Percentiles rank a stretch among this genome's conserved stretches.
These are phyloP conservation scores for Plicaturopsis crispa DNA, from an alignment of 768 basidiomycete genomes.

Conservation along the genomic window DNA sequence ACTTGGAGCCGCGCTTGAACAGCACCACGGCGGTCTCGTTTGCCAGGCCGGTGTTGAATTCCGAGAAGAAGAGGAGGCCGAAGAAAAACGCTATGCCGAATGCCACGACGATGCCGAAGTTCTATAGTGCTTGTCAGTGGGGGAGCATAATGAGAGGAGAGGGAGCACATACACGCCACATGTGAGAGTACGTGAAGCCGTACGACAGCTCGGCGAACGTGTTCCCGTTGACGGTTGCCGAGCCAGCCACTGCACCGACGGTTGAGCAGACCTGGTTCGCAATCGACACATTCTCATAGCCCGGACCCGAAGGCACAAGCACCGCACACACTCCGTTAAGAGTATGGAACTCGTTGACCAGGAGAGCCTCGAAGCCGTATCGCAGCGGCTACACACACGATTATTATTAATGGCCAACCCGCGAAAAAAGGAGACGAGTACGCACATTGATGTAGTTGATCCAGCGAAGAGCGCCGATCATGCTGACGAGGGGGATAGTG, in stretches of 20 bases:
- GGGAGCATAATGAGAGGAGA: not conserved
- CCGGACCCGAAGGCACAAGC: conserved; percentile 55
- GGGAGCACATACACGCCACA: conserved; percentile 37
- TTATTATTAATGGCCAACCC: no score
- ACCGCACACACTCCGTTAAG: conserved; percentile 52
- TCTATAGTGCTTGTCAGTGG: conserved; percentile 24
- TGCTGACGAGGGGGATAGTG: conserved; percentile 48
- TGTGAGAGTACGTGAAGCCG: conserved; percentile 33
- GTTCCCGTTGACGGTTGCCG: conserved; percentile 53
- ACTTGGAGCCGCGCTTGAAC: conserved; percentile 54
- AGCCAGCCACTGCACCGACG: conserved; percentile 56
- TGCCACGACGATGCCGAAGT: conserved; percentile 62
- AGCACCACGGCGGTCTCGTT: conserved; percentile 39
- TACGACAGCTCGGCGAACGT: conserved; percentile 40
- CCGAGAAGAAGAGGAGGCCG: conserved; percentile 51
- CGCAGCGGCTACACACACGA: conserved; percentile 44
- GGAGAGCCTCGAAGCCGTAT: conserved; percentile 68
- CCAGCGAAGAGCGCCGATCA: conserved; percentile 66
- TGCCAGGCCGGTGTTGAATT: conserved; percentile 34
- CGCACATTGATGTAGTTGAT: conserved; percentile 57
- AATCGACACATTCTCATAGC: conserved; percentile 47
- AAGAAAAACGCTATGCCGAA: conserved; percentile 54
- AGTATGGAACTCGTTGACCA: conserved; percentile 78
- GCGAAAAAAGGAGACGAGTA: not conserved
- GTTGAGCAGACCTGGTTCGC: conserved; percentile 73